Conservation (phyloP, 352 stramenopile genomes). For the Phytopythium delawarense region DNA sequence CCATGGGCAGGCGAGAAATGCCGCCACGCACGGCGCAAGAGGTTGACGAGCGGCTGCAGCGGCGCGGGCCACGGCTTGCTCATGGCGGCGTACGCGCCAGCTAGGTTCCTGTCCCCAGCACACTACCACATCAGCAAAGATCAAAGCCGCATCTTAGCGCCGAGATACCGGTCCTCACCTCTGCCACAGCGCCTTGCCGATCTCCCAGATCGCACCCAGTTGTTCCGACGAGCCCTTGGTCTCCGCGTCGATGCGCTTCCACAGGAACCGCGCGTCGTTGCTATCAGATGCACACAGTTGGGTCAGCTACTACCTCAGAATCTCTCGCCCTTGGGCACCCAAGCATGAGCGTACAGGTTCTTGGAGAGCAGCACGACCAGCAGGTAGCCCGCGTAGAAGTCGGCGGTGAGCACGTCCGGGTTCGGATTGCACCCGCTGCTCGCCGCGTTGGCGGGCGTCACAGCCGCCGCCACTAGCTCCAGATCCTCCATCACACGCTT, state of each 20-base stretch:
- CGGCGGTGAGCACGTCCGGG: constrained; percentile 30
- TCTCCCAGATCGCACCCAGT: constrained; percentile 46
- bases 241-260: constrained; percentile 51
- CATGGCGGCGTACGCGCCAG: constrained; percentile 50
- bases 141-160: neutral
- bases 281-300: constrained; percentile 9
- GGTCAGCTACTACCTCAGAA: neutral
- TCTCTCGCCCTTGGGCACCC: too few species aligned
- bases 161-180: constrained; percentile 19
- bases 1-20: neutral
- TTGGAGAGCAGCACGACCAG: constrained; percentile 45
- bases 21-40: constrained; percentile 40
- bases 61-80: constrained; percentile 39
- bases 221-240: constrained; percentile 40
- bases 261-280: constrained; percentile 71
- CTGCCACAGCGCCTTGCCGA: constrained; percentile 65
- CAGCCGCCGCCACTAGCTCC: constrained; percentile 47
- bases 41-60: constrained; percentile 33
- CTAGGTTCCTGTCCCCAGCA: constrained; percentile 31
- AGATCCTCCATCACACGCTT: constrained; percentile 45
- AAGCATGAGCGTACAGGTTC: constrained; percentile 26
- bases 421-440: constrained; percentile 15
- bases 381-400: constrained; percentile 61
- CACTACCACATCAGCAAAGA: neutral
- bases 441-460: constrained; percentile 3